Evolutionary conservation across 768 basidiomycete species (phyloP), one percentile per base, ranked within the genome.

Genomic region (Tricholoma saponaceum): DNA sequence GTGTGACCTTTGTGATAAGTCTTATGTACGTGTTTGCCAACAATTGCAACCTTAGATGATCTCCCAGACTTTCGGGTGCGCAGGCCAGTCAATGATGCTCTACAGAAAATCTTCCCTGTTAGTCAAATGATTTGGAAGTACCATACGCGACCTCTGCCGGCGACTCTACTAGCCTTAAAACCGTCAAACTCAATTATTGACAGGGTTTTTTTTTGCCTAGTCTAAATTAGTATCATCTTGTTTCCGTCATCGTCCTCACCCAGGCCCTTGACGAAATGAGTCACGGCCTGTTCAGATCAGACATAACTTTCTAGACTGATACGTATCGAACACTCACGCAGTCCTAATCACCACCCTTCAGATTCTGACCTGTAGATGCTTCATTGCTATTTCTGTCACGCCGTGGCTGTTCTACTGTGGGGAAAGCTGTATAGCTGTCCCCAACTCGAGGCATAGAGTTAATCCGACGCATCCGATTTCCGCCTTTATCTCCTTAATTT

Each of bases 401-500:
- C 46, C 5, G 1, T 16, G 46, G 25, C 46, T 26, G 5, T 47
- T 12, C 47, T 30, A 30, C 25, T 23, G 16, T 12, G 26, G 47
- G 47, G 20, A 49, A 28, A 13, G 23, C 23, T 46, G 23, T 14
- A 46, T 26, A 28, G 46, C 52, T 39, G n/a, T 53, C 52, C 33
- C 35, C 47, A 41, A 53, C 52, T 16, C 14, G 33, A 53, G 33
- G 52, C 52, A 53, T 53, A 23, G 6, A 4, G 35, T 18, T 43
- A 23, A 18, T 51, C 35, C 55, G 43, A 47, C 25, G 18, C 23
- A 57, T 58, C 55, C 52, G 52, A 56, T 56, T 46, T 59, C 55
- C 58, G 61, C 55, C 26, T 51, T 56, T 58, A 54, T 57, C 58
- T 51, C 41, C 39, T 37, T 59, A 51, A 55, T 59, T 55, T 53